phyloP scores from a whole-genome alignment of 2,329 filamentous ascomycete genomes.

The Colletotrichum spinosum region DNA sequence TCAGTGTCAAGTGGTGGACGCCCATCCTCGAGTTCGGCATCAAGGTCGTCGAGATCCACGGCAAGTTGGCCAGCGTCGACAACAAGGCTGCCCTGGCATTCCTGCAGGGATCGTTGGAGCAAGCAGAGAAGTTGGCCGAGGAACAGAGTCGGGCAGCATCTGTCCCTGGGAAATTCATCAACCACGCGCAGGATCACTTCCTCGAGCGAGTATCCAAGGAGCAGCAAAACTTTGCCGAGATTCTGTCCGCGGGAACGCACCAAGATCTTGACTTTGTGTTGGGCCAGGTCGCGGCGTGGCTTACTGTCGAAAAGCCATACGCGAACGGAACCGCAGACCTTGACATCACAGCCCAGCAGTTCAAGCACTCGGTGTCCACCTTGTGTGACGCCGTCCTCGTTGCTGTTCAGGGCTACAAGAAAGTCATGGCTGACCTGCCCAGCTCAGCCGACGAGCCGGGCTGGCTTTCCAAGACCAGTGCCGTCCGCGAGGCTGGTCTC shows the following conservation, averaged over 20 bases:
- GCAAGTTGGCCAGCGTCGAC: constrained; percentile 68
- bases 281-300: constrained; percentile 75
- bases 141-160: constrained; percentile 55
- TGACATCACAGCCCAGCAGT: constrained; percentile 47
- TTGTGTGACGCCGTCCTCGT: constrained; percentile 83
- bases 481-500: constrained; percentile 26
- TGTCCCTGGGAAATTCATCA: constrained; percentile 65
- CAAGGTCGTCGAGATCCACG: constrained; percentile 74
- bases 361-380: constrained; percentile 70
- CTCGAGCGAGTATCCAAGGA: constrained; percentile 38
- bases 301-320: not conserved
- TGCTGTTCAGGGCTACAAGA: constrained; percentile 78
- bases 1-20: constrained; percentile 69
- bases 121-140: constrained; percentile 57
- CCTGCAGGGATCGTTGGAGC: constrained; percentile 63
- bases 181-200: constrained; percentile 55
- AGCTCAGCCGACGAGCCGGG: constrained; percentile 70
- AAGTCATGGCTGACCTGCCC: constrained; percentile 60
- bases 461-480: constrained; percentile 57
- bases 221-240: constrained; percentile 8
- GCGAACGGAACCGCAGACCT: not conserved
- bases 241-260: constrained; percentile 43
- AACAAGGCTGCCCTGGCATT: constrained; percentile 56
- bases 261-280: constrained; percentile 74
- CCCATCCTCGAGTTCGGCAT: constrained; percentile 74